Conservation (phyloP, 257 asterid species). For the Solanum pimpinellifolium region DNA sequence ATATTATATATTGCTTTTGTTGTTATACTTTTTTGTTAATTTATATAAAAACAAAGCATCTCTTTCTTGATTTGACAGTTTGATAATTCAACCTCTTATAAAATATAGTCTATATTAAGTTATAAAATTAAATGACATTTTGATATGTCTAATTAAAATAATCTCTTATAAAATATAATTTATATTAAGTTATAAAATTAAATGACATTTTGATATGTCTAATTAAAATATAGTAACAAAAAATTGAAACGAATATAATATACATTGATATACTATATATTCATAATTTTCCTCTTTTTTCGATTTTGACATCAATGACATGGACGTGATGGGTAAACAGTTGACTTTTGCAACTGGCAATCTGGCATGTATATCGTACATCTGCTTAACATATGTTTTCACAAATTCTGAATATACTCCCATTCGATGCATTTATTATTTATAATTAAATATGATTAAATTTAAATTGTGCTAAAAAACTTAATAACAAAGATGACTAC, state of each 20-base stretch:
- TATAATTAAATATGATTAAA: too few relatives aligned
- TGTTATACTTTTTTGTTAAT: not conserved
- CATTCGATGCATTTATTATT: too few relatives aligned
- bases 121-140: not conserved
- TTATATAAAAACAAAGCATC: not conserved
- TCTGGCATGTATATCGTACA: not conserved
- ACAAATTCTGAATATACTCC: not conserved
- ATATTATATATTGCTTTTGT: not conserved
- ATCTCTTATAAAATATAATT: too few relatives aligned
- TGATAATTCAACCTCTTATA: too few relatives aligned
- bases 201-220: not conserved
- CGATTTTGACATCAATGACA: not conserved
- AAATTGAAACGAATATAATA: not conserved
- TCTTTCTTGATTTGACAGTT: not conserved
- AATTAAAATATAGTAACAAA: too few relatives aligned
- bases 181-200: too few relatives aligned
- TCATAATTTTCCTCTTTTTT: not conserved
- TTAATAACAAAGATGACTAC: fast-evolving
- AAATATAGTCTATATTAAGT: too few relatives aligned
- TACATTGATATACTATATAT: not conserved
- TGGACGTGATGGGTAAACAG: not conserved
- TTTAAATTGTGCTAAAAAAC: fast-evolving
- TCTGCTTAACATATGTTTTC: not conserved
- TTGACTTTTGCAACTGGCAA: not conserved
- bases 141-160: too few relatives aligned